phyloP scores from a whole-genome alignment of 306 rosid species.

The Pterocarpus macrocarpus region DNA sequence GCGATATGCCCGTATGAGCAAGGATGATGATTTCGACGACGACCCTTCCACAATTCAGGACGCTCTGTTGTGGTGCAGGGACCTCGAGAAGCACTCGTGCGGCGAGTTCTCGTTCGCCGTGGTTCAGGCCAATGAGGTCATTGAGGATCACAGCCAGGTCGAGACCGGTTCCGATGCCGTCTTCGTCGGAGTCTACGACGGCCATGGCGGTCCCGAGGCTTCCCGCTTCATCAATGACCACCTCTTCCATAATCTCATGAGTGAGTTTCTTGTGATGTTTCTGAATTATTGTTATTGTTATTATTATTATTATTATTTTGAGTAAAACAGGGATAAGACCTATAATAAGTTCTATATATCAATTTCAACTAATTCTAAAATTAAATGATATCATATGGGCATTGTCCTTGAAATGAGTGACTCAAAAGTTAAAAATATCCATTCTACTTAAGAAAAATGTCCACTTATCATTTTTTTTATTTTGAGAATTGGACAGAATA shows the following conservation, averaged over 20 bases:
- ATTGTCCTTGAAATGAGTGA: too few relatives aligned
- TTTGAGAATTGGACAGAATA: too few relatives aligned
- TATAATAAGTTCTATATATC: too few relatives aligned
- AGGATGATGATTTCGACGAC: slow-evolving; percentile 59
- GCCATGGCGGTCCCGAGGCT: slow-evolving; percentile 89
- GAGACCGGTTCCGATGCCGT: slow-evolving; percentile 75
- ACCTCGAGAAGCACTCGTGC: slow-evolving; percentile 72
- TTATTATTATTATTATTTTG: too few relatives aligned
- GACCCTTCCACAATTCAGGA: slow-evolving; percentile 61
- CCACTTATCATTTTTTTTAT: too few relatives aligned
- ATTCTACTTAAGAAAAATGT: too few relatives aligned
- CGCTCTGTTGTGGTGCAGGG: slow-evolving; percentile 68
- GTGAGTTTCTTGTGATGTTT: slow-evolving; percentile 54
- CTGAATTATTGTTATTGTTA: too few relatives aligned
- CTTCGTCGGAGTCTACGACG: slow-evolving; percentile 90
- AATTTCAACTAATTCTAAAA: too few relatives aligned
- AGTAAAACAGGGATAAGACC: too few relatives aligned
- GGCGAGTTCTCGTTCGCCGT: slow-evolving; percentile 89
- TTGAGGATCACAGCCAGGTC: slow-evolving; percentile 90
- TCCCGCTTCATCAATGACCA: slow-evolving; percentile 71
- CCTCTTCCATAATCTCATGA: slow-evolving; percentile 65
- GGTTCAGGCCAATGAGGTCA: slow-evolving; percentile 78
- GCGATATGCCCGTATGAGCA: slow-evolving; percentile 87
- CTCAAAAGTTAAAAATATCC: too few relatives aligned
- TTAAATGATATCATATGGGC: too few relatives aligned